Base-by-base conservation (phyloP, 805 yeast species). In the Blastobotrys terrestris region DNA sequence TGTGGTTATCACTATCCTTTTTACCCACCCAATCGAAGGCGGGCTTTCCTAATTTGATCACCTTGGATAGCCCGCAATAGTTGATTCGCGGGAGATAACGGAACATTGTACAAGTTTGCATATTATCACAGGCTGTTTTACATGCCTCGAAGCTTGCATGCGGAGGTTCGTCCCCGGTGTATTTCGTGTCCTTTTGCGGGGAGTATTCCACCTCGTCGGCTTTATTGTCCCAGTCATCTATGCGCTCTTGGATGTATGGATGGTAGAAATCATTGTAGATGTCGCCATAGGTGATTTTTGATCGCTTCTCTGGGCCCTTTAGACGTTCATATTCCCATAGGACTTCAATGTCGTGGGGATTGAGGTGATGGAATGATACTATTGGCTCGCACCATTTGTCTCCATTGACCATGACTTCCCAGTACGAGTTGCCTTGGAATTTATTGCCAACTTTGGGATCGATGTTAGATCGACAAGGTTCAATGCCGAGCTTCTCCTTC, bases 351-450 rank as follows among this genome's bases (percentile, higher is more conserved):
- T 48, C 50, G 22, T 48, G 50, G 3, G 50, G 44, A 3, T 31
- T 48, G 22, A 48, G 35, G 19, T 48, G 50, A 20, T 48, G 50
- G 50, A 48, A 48, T 1, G 66, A 54, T 8, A 60, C 55, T 26
- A 69, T 56, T 15, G 65, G 60, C 16, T 53, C 46, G 51, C 72
- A 69, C 70, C 60, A 63, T 48, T 51, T 55, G 31, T 45, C 59
- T 35, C 49, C 50, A 21, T 35, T 43, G 18, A 49, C 48, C 22
- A 44, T 49, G 39, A 58, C 48, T 7, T 48, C 53, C 3, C 47
- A 40, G 11, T 63, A 50, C 2, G 65, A 55, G 31, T 61, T 63
- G 2, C 72, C 69, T 56, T 70, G 73, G 58, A 69, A 61, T 21
- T 51, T 48, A 26, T 48, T 45, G 16, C 51, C 42, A 16, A 47